phyloP scores from a whole-genome alignment of 2,329 filamentous ascomycete species.

The Fusarium solani-melongenae region DNA sequence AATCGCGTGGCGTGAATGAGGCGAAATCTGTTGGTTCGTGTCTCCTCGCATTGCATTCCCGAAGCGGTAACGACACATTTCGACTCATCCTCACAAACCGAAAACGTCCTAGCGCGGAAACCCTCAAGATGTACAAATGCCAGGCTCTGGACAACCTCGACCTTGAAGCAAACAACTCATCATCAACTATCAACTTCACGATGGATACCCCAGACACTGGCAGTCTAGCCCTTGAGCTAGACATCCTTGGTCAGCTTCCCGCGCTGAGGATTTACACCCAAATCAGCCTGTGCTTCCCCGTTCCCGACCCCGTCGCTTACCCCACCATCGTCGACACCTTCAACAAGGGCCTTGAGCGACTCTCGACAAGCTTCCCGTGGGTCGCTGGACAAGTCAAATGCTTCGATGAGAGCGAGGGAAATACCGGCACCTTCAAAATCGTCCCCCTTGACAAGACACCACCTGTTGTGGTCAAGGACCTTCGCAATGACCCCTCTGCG shows the following conservation, averaged over 20 bases:
- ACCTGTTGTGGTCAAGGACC: constrained; percentile 55
- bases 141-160: background rate
- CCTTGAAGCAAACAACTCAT: background rate
- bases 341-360: constrained; percentile 49
- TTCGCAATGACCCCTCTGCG: constrained; percentile 48
- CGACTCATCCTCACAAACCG: background rate
- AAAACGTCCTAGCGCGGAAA: background rate
- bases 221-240: constrained; percentile 46
- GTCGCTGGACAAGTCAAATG: constrained; percentile 56
- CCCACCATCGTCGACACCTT: constrained; percentile 46
- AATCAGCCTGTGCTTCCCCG: constrained; percentile 53
- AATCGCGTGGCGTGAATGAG: background rate
- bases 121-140: background rate
- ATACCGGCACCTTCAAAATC: constrained; percentile 54
- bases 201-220: constrained; percentile 1
- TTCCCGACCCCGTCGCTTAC: constrained; percentile 38
- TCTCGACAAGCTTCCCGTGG: constrained; percentile 58
- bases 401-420: constrained; percentile 40
- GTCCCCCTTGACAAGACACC: constrained; percentile 46
- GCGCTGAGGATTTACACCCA: constrained; percentile 59
- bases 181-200: background rate
- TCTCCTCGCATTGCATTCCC: background rate
- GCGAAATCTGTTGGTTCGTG: background rate
- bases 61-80: background rate
- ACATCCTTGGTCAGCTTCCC: constrained; percentile 56